Conservation (phyloP, 805 yeast species). For the Candida michaelii region DNA sequence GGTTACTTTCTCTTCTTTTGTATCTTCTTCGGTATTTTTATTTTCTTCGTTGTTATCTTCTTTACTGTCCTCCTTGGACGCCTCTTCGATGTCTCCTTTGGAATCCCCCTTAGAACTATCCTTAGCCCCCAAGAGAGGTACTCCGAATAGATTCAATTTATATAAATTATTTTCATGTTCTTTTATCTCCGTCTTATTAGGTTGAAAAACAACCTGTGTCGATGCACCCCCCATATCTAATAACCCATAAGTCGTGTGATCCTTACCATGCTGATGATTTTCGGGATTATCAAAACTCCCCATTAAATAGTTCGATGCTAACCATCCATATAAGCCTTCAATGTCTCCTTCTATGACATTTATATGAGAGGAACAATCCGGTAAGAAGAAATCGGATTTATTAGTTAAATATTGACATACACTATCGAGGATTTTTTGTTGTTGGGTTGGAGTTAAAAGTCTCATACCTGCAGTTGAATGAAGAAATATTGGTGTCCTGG, state of each 20-base stretch:
- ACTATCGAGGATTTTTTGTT: conserved; percentile 42
- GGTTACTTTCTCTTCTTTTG: neutral
- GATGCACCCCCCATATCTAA: conserved; percentile 67
- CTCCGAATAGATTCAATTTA: conserved; percentile 41
- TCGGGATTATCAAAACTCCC: conserved; percentile 43
- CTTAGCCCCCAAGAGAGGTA: conserved; percentile 18
- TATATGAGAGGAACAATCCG: conserved; percentile 61
- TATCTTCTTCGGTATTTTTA: neutral
- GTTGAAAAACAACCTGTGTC: conserved; percentile 64
- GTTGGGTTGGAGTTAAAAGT: conserved; percentile 52
- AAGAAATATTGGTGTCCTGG: conserved; percentile 63
- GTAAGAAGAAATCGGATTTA: conserved; percentile 53
- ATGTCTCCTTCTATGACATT: conserved; percentile 62
- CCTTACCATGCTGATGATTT: conserved; percentile 42
- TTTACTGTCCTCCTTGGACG: conserved; percentile 5
- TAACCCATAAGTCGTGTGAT: conserved; percentile 53
- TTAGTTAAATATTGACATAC: conserved; percentile 50
- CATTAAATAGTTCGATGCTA: conserved; percentile 56
- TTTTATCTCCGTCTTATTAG: conserved; percentile 44
- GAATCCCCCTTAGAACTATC: too few relatives aligned
- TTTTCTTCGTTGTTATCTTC: neutral
- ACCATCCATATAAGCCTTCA: conserved; percentile 70
- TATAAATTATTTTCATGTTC: conserved; percentile 49
- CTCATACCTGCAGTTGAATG: conserved; percentile 76
- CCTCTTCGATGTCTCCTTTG: too few relatives aligned